Percentiles rank a stretch among this genome's conserved stretches.
Evolutionary conservation across 2,329 filamentous ascomycete genomes (phyloP).

Genomic region (Fusarium tjaetaba): DNA sequence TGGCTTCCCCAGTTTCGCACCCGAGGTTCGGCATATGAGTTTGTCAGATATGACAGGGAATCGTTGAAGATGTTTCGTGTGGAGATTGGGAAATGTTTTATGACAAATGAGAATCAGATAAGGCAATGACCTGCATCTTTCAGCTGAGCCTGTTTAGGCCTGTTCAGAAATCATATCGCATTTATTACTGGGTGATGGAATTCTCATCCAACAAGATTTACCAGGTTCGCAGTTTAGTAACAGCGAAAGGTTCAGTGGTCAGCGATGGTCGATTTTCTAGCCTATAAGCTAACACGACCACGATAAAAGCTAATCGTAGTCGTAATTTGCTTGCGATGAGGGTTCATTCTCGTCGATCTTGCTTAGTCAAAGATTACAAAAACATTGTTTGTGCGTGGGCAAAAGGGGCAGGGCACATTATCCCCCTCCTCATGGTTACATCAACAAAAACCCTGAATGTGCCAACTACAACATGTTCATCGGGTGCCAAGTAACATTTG

Average conservation of each 20-base stretch:
- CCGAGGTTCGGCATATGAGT: not conserved
- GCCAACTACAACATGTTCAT: not conserved
- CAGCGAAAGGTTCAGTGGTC: not conserved
- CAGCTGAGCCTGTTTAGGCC: not conserved
- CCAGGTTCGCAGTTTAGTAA: not conserved
- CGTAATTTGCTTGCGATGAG: not conserved
- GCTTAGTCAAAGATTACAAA: not conserved
- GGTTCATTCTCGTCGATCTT: not conserved
- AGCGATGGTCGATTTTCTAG: not conserved
- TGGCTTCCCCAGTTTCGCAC: not conserved
- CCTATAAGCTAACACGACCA: not conserved
- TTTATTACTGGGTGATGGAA: not conserved
- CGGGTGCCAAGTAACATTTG: not conserved
- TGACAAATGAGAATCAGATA: not conserved
- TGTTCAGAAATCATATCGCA: not conserved
- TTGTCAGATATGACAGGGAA: not conserved
- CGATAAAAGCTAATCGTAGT: not conserved
- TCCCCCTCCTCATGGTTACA: not conserved
- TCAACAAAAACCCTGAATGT: not conserved
- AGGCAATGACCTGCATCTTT: not conserved
- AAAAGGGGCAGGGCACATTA: not conserved
- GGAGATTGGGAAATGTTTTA: not conserved
- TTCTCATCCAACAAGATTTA: not conserved
- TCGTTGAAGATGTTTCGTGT: not conserved
- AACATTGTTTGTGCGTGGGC: not conserved